Conservation (phyloP, 2,329 filamentous ascomycete species). For the Esteya vermicola region DNA sequence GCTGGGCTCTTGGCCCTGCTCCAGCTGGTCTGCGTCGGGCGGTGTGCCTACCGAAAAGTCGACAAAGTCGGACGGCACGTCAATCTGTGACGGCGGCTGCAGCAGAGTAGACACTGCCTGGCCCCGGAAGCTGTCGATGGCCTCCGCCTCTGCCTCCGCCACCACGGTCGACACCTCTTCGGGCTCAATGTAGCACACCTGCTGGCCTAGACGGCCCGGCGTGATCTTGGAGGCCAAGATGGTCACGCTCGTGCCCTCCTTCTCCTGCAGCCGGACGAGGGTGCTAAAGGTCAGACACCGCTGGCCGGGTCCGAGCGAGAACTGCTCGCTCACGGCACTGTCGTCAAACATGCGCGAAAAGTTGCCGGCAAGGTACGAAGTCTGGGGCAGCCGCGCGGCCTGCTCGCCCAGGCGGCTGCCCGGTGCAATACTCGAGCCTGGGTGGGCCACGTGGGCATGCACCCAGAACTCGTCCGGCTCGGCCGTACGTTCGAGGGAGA, state of each 20-base stretch:
- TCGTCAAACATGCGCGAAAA: constrained; percentile 43
- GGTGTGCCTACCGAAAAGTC: constrained; percentile 21
- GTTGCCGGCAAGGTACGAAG: constrained; percentile 45
- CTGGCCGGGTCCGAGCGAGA: constrained; percentile 37
- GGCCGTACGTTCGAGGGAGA: constrained; percentile 50
- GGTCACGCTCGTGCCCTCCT: too few relatives aligned
- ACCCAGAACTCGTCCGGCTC: constrained; percentile 50
- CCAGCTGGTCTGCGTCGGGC: constrained; percentile 7
- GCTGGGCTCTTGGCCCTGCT: background rate
- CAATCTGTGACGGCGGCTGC: background rate
- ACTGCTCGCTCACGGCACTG: constrained; percentile 29
- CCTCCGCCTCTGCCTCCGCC: constrained; percentile 2
- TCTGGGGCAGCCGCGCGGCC: constrained; percentile 45
- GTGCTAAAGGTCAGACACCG: constrained; percentile 50
- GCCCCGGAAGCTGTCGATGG: background rate
- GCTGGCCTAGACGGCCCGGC: constrained; percentile 31
- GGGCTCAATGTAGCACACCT: constrained; percentile 44
- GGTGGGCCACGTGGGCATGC: constrained; percentile 67
- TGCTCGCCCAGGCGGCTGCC: constrained; percentile 43
- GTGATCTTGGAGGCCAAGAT: constrained; percentile 40
- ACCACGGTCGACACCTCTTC: constrained; percentile 31
- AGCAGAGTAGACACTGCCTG: too few relatives aligned
- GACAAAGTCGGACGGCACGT: constrained; percentile 2
- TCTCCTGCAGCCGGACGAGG: constrained; percentile 40
- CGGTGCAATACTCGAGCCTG: constrained; percentile 52